Base-by-base conservation (phyloP, 2,329 filamentous ascomycete genomes). In the Hawksworthiomyces lignivorus region DNA sequence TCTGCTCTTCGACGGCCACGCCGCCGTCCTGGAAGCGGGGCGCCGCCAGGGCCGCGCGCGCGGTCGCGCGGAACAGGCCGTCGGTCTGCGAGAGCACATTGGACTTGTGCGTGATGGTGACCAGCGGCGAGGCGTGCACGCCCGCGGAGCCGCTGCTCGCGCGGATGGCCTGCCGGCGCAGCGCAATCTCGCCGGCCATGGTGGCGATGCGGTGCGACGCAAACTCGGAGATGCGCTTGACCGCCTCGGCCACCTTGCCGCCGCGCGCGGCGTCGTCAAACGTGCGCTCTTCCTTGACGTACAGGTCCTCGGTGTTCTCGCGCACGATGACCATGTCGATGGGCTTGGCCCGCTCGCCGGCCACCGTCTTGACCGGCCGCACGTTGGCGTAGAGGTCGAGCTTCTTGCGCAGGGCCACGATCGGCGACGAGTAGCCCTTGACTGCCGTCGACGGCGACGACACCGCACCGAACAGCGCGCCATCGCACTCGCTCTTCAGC, bases 301-400 rank as follows among this genome's bases (percentile, higher is more conserved):
- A 95, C 30, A 98, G 76, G 62, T 98, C 92, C 70, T 98, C 92
- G 24, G 92, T 98, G 72, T 98, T 98, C 68, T 98, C 92, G 51
- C 92, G 86, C 42, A 97, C 92, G 56, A 97, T 98, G 57, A 98
- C 92, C 63, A 98, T 83, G 68, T 98, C 92, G 58, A 96, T 88
- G 49, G 84, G 83, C 56, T 72, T 75, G 24, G 8, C 24, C 8
- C 24, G 53, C 41, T 77, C 75, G 26, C 78, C 83, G 48, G 70
- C 58, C 49, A 87, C 78, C 34, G 84, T 84, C 72, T 96, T 96
- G 62, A 97, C 92, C 41, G 90, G 90, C 28, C 92, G 85, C 38
- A 98, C 89, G 62, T 98, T 98, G 69, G 92, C 92, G 67, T 95
- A 98, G 44, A 98, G 81, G 63, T 92, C 82, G 53, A 98, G 81